These are phyloP conservation scores for Nothophaeocryptopus gaeumannii DNA, from an alignment of 2,329 filamentous ascomycete genomes.

Conservation along the genomic window DNA sequence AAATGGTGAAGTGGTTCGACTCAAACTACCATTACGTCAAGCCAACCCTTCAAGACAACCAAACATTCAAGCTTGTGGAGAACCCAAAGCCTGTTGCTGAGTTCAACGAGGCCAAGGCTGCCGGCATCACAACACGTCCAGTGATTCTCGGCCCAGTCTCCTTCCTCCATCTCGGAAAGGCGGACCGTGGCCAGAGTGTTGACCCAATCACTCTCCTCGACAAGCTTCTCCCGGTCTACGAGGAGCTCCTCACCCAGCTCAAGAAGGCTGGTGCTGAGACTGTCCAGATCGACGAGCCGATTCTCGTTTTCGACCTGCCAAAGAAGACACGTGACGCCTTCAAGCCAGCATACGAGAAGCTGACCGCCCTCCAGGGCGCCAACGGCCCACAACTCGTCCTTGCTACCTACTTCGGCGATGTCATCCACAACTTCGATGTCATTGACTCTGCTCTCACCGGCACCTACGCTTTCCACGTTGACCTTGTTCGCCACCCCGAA, in stretches of 20 bases:
- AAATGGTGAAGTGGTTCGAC: slow-evolving; percentile 99
- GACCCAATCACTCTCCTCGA: slow-evolving; percentile 91
- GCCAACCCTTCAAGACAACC: slow-evolving; percentile 94
- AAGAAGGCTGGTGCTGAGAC: slow-evolving; percentile 94
- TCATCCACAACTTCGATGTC: slow-evolving; percentile 96
- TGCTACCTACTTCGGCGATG: slow-evolving; percentile 98
- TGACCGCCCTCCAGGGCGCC: slow-evolving; percentile 65
- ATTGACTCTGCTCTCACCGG: slow-evolving; percentile 65
- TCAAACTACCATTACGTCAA: slow-evolving; percentile 99
- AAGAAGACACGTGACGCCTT: slow-evolving; percentile 91
- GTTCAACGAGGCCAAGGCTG: slow-evolving; percentile 97
- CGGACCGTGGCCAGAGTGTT: slow-evolving; percentile 89
- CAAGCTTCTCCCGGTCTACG: slow-evolving; percentile 91
- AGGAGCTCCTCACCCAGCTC: slow-evolving; percentile 85
- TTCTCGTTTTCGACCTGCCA: slow-evolving; percentile 91
- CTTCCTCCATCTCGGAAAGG: slow-evolving; percentile 96
- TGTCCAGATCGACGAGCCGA: slow-evolving; percentile 97
- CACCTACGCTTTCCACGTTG: slow-evolving; percentile 84
- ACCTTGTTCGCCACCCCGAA: slow-evolving; percentile 97
- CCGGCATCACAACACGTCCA: slow-evolving; percentile 86
- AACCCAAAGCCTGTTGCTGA: slow-evolving; percentile 92
- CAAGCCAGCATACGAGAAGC: slow-evolving; percentile 94
- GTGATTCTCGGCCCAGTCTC: slow-evolving; percentile 94
- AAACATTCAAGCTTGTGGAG: slow-evolving; percentile 84
- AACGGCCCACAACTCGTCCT: slow-evolving; percentile 85